phyloP scores from a whole-genome alignment of 345 rosid species.

The Erucastrum elatum region DNA sequence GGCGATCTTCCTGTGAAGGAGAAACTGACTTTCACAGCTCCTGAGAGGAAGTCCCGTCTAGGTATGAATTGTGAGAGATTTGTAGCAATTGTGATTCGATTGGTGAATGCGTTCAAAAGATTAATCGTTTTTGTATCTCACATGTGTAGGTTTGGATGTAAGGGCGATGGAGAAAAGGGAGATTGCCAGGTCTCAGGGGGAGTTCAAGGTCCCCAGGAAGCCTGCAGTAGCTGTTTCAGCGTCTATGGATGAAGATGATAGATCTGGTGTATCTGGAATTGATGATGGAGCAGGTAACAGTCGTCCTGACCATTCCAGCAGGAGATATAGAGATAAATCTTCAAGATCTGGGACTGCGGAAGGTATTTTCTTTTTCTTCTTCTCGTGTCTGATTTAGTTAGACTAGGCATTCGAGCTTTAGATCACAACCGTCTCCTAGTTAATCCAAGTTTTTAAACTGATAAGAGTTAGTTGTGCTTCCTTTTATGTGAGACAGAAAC shows the following conservation, averaged over 20 bases:
- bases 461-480: too few species aligned
- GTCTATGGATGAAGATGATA: slow-evolving; percentile 61
- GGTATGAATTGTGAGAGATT: slow-evolving; percentile 42
- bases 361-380: slow-evolving; percentile 35
- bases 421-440: neutral
- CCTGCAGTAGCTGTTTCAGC: slow-evolving; percentile 47
- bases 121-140: neutral
- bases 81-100: neutral
- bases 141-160: slow-evolving; percentile 43
- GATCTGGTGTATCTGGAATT: slow-evolving; percentile 31
- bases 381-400: slow-evolving; percentile 14
- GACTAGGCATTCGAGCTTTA: neutral
- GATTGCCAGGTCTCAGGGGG: slow-evolving; percentile 38
- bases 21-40: slow-evolving; percentile 52
- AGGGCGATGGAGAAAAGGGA: slow-evolving; percentile 54
- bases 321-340: slow-evolving; percentile 57
- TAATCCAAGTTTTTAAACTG: too few species aligned
- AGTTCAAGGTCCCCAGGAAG: slow-evolving; percentile 67
- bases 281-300: slow-evolving; percentile 38
- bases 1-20: slow-evolving; percentile 50
- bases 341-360: slow-evolving; percentile 32
- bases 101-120: neutral
- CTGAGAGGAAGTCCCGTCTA: slow-evolving; percentile 50
- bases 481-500: too few species aligned
- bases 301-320: slow-evolving; percentile 41